Evolutionary conservation across 2,329 filamentous ascomycete species (phyloP), one percentile per base, ranked within the genome.

Genomic region (Colletotrichum sojae): DNA sequence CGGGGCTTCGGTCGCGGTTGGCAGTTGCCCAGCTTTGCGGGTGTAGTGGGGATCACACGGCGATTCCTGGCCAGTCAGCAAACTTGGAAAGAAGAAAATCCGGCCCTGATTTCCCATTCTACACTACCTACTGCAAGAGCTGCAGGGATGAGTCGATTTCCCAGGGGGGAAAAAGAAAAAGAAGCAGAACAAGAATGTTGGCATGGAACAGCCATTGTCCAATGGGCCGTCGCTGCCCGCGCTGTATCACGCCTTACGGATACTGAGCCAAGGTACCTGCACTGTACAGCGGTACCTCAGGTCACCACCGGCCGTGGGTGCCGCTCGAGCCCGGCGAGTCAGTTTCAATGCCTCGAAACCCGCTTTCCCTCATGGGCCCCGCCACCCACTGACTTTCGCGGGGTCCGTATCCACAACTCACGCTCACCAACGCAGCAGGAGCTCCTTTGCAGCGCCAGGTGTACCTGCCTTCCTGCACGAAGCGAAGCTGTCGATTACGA

Each of bases 341-440:
- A 69, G 55, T 60, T 59, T 54, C 66, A 69, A 66, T 69, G 66
- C 66, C 49, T 60, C 48, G 36, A 66, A 59, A 65, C 66, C 66
- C 61, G 54, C 62, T 69, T 60, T 51, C 49, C 40, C 59, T 20
- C 66, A 64, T 49, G 36, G 66, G 66, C 61, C 55, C 66, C 62
- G 25, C 66, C 66, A 69, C 66, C 61, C 62, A 69, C 61, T 36
- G 8, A 10, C 10, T 54, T 51, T 69, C 66, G 66, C 66, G 66
- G 66, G 62, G 66, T 69, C 66, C 49, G 49, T 40, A 56, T 69
- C 66, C 66, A 69, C 46, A 49, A 12, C n/a, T 49, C 46, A 36
- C 31, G 10, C 18, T 20, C n/a, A 12, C 20, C 25, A 52, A 13
- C 20, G 25, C 18, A 16, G 49, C 4, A 20, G 16, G 27, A 48